Evolutionary conservation across 2,329 filamentous ascomycete genomes (phyloP).

Genomic region (Fusarium papillatum): DNA sequence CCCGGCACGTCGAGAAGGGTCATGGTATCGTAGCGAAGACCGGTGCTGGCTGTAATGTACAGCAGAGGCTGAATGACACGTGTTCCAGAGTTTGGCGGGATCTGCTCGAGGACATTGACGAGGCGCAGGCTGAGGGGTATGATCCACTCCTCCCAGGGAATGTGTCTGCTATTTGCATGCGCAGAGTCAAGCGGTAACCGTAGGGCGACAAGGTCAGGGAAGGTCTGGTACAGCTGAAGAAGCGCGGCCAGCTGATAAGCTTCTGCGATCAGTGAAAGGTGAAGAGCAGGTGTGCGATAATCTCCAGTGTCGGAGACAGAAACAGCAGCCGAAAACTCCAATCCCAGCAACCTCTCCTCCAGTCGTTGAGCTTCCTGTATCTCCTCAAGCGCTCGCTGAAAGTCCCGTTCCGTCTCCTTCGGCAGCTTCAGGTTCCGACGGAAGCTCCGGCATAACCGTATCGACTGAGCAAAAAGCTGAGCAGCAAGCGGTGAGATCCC

Average conservation of each 20-base stretch:
- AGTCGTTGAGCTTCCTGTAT: slow-evolving; percentile 47
- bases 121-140: slow-evolving; percentile 50
- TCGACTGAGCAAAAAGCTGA: slow-evolving; percentile 51
- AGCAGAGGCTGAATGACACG: slow-evolving; percentile 53
- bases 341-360: slow-evolving; percentile 50
- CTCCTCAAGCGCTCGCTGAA: slow-evolving; percentile 40
- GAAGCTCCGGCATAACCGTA: slow-evolving; percentile 52
- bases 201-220: slow-evolving; percentile 50
- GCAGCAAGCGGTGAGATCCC: slow-evolving; percentile 52
- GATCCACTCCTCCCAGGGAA: slow-evolving; percentile 54
- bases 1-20: slow-evolving; percentile 32
- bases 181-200: slow-evolving; percentile 45
- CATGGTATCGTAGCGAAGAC: slow-evolving; percentile 44
- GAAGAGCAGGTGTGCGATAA: slow-evolving; percentile 42
- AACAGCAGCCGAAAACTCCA: slow-evolving; percentile 42
- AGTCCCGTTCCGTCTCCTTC: slow-evolving; percentile 44
- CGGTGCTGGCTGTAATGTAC: slow-evolving; percentile 53
- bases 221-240: slow-evolving; percentile 57
- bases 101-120: slow-evolving; percentile 49
- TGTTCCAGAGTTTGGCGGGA: slow-evolving; percentile 51
- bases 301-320: slow-evolving; percentile 48
- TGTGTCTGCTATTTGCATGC: slow-evolving; percentile 33
- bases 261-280: slow-evolving; percentile 54
- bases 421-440: slow-evolving; percentile 41
- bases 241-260: slow-evolving; percentile 54